Base-by-base conservation (phyloP, 2,329 filamentous ascomycete genomes). In the Diplodia corticola region DNA sequence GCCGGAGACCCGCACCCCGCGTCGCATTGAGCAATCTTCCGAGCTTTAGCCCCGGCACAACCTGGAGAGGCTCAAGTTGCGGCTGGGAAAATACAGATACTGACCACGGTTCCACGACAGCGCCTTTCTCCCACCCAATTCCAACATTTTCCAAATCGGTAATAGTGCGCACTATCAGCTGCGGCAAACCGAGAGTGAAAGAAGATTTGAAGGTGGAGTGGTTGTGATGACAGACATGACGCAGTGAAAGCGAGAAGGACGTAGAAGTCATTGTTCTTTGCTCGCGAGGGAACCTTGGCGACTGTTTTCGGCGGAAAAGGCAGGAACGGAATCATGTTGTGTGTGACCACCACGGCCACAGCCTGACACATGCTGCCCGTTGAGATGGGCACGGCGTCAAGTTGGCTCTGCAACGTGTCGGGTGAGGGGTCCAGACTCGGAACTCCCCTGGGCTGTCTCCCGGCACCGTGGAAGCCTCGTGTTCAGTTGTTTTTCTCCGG, bases 1-100 rank as follows among this genome's bases (percentile, higher is more conserved):
- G 55, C 55, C 57, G 57, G 40, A 61, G 40, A 61, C 48, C 13
- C 57, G 44, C 44, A n/a, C 17, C 40, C 40, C 54, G 55, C 28
- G 13, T 24, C 33, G 24, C 26, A 37, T 50, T 6, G 10, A 53
- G 46, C 20, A 51, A 26, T 4, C 4, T 22, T 12, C 44, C 30
- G 53, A 44, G 12, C 22, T 30, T 59, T 46, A 20, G n/a, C 37
- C 40, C n/a, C n/a, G 13, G 10, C 22, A 46, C 20, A 5, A 44
- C 20, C 22, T 26, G 15, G 17, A 0, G 13, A 28, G 57, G 40
- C 40, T 44, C 17, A 44, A 44, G 40, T n/a, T 44, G 17, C 40
- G 40, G 17, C 40, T 44, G 40, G 20, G n/a, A 3, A 20, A n/a
- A 10, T 9, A 20, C 40, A 20, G 17, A n/a, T 9, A 20, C 1